Base-by-base conservation (phyloP, 352 stramenopile species). In the Pythium aphanidermatum region DNA sequence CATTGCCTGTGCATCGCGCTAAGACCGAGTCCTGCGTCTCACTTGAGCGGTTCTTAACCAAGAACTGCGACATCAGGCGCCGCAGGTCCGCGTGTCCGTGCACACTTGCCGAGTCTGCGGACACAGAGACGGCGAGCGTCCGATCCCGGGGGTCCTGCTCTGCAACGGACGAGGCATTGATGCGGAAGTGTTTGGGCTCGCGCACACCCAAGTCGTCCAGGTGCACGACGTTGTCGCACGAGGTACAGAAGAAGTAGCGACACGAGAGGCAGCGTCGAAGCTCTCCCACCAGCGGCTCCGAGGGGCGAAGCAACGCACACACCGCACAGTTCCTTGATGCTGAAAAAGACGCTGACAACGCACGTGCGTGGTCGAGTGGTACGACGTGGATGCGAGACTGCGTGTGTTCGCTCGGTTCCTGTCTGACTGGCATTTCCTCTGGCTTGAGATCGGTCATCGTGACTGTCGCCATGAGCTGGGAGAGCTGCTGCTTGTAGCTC, bases 151-250 rank as follows among this genome's bases (percentile, higher is more conserved):
- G 21, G 7, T 51, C 43, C 16, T 38, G 16, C 3, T 8, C 32
- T 8, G 8, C 40, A 12, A 7, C 16, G 4, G 21, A 17, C 3
- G 33, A 17, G 5, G 71, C 44, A 19, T 58, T 70, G 13, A 86
- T 60, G 25, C 74, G 61, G 19, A 70, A 77, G 34, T 86, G 74
- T 16, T 40, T 33, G 2, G 61, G 49, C 25, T 81, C 74, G 8
- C 54, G 55, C n/a, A 83, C 60, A n/a, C 74, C 74, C 0, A 86
- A 48, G 45, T 86, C 74, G 28, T 87, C 72, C 5, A 81, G 38
- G 36, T 87, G 74, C 25, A 84, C 42, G 14, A 69, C 30, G 0
- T 59, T 63, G 40, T 87, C 74, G 28, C 72, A 87, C 0, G 41
- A 19, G 3, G 13, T 17, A 21, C 74, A 87, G n/a, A 71, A 16